phyloP scores from a whole-genome alignment of 2,329 filamentous ascomycete genomes.

The Akanthomyces muscarius region DNA sequence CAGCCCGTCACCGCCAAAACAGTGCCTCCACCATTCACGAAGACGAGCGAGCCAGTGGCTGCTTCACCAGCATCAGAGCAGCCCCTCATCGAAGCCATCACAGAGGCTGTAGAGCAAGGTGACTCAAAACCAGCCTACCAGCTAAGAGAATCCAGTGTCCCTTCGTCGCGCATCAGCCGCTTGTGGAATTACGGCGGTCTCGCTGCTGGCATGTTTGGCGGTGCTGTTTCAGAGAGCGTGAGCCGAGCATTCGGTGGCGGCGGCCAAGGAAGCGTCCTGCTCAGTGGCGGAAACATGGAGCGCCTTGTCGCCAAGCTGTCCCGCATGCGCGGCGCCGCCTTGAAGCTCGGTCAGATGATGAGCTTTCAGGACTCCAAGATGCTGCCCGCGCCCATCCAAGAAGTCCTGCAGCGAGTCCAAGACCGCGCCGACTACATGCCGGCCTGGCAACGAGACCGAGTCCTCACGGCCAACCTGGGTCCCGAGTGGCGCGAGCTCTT shows the following conservation, averaged over 20 bases:
- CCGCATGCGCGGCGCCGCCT: slow-evolving; percentile 92
- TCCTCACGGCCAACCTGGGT: slow-evolving; percentile 75
- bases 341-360: slow-evolving; percentile 97
- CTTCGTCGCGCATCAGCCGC: slow-evolving; percentile 78
- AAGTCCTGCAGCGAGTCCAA: slow-evolving; percentile 89
- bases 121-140: slow-evolving; percentile 48
- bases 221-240: slow-evolving; percentile 80
- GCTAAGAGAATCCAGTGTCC: slow-evolving; percentile 84
- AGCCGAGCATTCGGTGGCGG: slow-evolving; percentile 71
- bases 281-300: slow-evolving; percentile 89
- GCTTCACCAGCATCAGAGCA: background rate
- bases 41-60: background rate
- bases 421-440: slow-evolving; percentile 99
- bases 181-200: slow-evolving; percentile 94
- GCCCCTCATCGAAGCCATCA: background rate
- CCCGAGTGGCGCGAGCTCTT: slow-evolving; percentile 81
- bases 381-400: slow-evolving; percentile 80
- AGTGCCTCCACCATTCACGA: too few relatives aligned
- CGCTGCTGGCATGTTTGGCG: slow-evolving; percentile 91
- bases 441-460: slow-evolving; percentile 81
- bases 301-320: slow-evolving; percentile 88
- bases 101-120: slow-evolving; percentile 10
- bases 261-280: slow-evolving; percentile 69
- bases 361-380: slow-evolving; percentile 97
- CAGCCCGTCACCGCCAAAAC: background rate